These are phyloP conservation scores for Podochytrium sp. DNA, from an alignment of 192 early-diverging fungal genomes.

Conservation along the genomic window DNA sequence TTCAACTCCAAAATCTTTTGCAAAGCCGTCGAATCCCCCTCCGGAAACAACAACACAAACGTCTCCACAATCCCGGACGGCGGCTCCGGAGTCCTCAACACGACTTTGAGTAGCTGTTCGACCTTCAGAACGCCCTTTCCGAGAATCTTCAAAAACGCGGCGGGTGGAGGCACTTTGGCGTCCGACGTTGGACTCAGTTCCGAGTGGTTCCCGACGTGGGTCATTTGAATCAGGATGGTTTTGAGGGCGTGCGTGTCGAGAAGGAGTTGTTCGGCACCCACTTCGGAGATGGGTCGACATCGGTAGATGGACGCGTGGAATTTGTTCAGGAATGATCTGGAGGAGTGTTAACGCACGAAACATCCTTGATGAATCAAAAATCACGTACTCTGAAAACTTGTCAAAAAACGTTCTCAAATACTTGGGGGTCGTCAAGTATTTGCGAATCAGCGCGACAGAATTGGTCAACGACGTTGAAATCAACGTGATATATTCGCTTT, in stretches of 20 bases:
- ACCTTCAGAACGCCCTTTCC: slow-evolving; percentile 76
- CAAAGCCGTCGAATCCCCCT: slow-evolving; percentile 69
- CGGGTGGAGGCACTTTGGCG: slow-evolving; percentile 50
- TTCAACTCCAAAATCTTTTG: slow-evolving; percentile 86
- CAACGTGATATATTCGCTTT: slow-evolving; percentile 81
- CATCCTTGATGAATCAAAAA: background rate
- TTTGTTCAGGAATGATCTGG: slow-evolving; percentile 71
- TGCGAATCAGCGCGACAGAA: slow-evolving; percentile 61
- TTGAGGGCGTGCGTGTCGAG: slow-evolving; percentile 94
- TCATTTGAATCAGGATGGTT: slow-evolving; percentile 76
- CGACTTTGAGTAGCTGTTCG: slow-evolving; percentile 88
- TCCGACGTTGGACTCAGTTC: slow-evolving; percentile 18
- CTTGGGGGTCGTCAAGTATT: slow-evolving; percentile 66
- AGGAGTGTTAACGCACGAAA: background rate
- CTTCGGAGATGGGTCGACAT: slow-evolving; percentile 86
- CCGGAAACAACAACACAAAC: slow-evolving; percentile 84
- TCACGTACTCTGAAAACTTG: slow-evolving; percentile 84
- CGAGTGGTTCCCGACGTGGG: slow-evolving; percentile 56
- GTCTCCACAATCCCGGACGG: slow-evolving; percentile 83
- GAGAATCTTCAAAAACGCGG: slow-evolving; percentile 83
- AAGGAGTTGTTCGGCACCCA: slow-evolving; percentile 93
- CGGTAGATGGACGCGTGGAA: slow-evolving; percentile 72
- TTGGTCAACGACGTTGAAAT: slow-evolving; percentile 63
- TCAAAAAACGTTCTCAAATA: slow-evolving; percentile 92
- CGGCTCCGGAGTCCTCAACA: slow-evolving; percentile 84